These are phyloP conservation scores for Cucumis melo DNA, from an alignment of 306 rosid species.

Conservation along the genomic window DNA sequence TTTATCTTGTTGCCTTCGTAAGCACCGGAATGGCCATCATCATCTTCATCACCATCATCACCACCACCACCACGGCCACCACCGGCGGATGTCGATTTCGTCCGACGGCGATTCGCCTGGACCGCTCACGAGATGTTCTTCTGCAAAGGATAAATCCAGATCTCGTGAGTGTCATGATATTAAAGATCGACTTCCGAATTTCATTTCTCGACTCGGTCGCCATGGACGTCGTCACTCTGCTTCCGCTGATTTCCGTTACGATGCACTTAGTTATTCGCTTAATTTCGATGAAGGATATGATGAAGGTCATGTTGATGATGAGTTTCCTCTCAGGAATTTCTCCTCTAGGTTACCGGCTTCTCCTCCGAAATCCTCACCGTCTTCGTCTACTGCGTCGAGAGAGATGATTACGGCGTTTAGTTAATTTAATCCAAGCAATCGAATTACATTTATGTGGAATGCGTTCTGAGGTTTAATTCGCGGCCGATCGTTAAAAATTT, in stretches of 20 bases:
- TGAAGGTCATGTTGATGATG: conserved; percentile 12
- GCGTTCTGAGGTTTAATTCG: neutral
- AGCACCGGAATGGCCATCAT: neutral
- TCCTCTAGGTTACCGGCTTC: conserved; percentile 37
- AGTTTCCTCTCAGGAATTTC: conserved; percentile 27
- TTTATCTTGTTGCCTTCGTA: conserved; percentile 1
- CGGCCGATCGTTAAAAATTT: neutral
- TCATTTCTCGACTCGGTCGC: conserved; percentile 36
- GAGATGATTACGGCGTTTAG: conserved; percentile 5
- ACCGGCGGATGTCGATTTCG: neutral
- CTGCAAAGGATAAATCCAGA: conserved; percentile 21
- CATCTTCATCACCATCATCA: conserved; percentile 1
- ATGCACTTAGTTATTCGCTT: conserved; percentile 42
- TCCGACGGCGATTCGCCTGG: conserved; percentile 1
- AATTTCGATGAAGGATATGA: conserved; percentile 50
- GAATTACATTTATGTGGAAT: neutral
- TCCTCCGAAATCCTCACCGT: neutral
- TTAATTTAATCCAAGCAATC: neutral
- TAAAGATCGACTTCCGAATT: conserved; percentile 30
- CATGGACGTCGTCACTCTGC: conserved; percentile 49
- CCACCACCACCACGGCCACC: neutral
- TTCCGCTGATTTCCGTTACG: conserved; percentile 45
- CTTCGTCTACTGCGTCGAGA: neutral
- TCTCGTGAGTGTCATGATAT: conserved; percentile 20
- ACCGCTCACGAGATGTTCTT: conserved; percentile 19